A percentile compares a stretch with the other conserved stretches of the same genome.
Conservation (phyloP, 2,329 filamentous ascomycete genomes). For the Hymenotorrendiella dingleyae region DNA sequence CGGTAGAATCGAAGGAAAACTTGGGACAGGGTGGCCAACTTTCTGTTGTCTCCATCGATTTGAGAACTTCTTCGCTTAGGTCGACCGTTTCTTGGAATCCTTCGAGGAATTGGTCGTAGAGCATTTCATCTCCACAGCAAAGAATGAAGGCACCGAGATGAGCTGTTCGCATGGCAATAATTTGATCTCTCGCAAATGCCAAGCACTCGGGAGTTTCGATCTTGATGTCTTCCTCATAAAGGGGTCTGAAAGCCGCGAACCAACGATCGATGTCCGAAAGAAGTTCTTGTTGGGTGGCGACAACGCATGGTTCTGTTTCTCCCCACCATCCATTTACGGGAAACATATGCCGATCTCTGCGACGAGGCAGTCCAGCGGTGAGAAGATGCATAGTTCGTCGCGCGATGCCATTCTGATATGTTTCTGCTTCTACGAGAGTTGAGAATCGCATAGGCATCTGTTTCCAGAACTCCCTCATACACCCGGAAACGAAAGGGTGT, state of each 20-base stretch:
- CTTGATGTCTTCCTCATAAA: background rate
- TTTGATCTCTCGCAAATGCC: constrained; percentile 27
- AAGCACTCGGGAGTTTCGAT: constrained; percentile 1
- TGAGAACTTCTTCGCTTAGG: constrained; percentile 12
- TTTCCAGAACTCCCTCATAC: constrained; percentile 4
- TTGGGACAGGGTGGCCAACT: constrained; percentile 8
- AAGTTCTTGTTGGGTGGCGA: constrained; percentile 10
- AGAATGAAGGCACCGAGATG: constrained; percentile 9
- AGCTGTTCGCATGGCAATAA: constrained; percentile 47
- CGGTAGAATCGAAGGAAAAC: constrained; percentile 56
- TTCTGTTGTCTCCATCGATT: constrained; percentile 5
- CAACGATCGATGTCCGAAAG: constrained; percentile 3
- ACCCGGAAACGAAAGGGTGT: constrained; percentile 3
- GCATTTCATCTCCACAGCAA: constrained; percentile 14
- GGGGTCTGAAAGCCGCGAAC: constrained; percentile 5
- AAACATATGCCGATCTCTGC: constrained; percentile 4
- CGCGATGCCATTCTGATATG: constrained; percentile 9
- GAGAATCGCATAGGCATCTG: constrained; percentile 12
- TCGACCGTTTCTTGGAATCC: constrained; percentile 11
- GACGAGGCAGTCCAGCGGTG: constrained; percentile 3
- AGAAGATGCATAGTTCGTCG: constrained; percentile 10
- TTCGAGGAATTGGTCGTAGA: constrained; percentile 16
- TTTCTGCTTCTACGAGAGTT: constrained; percentile 8
- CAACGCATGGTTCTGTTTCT: constrained; percentile 4
- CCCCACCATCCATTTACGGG: constrained; percentile 15